Evolutionary conservation across 805 yeast genomes (phyloP).

Genomic region (Nakazawaea peltata): DNA sequence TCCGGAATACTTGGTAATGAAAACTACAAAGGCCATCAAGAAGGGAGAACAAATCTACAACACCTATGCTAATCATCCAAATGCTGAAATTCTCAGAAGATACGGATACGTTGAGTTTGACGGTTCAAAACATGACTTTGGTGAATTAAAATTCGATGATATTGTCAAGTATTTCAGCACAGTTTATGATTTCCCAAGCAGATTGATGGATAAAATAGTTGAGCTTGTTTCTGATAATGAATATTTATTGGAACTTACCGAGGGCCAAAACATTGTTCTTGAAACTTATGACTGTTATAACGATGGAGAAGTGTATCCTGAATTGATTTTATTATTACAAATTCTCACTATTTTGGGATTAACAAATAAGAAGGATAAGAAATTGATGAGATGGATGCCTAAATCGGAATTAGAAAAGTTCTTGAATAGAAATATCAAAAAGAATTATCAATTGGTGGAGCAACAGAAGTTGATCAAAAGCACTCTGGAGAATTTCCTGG

Average conservation of each 20-base stretch:
- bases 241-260: constrained; percentile 23
- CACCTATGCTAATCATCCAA: constrained; percentile 86
- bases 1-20: constrained; percentile 54
- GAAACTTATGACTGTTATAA: constrained; percentile 58
- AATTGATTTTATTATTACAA: constrained; percentile 46
- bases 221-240: constrained; percentile 26
- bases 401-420: constrained; percentile 22
- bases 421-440: constrained; percentile 45
- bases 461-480: constrained; percentile 35
- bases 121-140: constrained; percentile 74
- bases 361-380: constrained; percentile 21
- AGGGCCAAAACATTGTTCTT: constrained; percentile 30
- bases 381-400: constrained; percentile 22
- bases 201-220: constrained; percentile 28
- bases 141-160: constrained; percentile 49
- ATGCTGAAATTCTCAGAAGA: constrained; percentile 80
- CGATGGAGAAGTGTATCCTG: constrained; percentile 53
- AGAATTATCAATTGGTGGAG: constrained; percentile 55
- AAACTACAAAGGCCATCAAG: constrained; percentile 49
- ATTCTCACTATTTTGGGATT: constrained; percentile 32
- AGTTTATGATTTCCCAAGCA: constrained; percentile 16
- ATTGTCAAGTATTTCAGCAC: constrained; percentile 30
- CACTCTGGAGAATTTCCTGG: constrained; percentile 20
- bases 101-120: constrained; percentile 81
- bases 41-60: constrained; percentile 75